phyloP scores from a whole-genome alignment of 2,329 filamentous ascomycete genomes.

The Aureobasidium mangrovei region DNA sequence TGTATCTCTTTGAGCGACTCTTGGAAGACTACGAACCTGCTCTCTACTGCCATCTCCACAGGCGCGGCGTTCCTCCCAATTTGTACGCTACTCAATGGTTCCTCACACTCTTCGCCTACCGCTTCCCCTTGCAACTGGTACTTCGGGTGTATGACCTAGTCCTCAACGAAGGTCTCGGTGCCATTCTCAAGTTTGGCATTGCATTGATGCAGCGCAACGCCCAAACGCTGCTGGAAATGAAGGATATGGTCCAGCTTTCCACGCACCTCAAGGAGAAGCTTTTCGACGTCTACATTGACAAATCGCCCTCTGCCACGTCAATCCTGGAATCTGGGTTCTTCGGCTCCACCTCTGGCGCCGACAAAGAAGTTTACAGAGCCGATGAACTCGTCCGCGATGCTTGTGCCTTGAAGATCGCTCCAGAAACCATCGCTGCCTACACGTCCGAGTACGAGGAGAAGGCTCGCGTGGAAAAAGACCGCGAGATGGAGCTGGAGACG shows the following conservation, averaged over 20 bases:
- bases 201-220: constrained; percentile 95
- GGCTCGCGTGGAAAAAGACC: constrained; percentile 69
- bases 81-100: constrained; percentile 99
- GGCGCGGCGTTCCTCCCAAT: constrained; percentile 78
- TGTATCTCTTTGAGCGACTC: constrained; percentile 91
- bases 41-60: constrained; percentile 85
- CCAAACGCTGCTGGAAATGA: constrained; percentile 66
- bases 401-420: constrained; percentile 75
- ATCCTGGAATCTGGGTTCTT: constrained; percentile 97
- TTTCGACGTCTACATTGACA: constrained; percentile 96
- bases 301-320: constrained; percentile 81
- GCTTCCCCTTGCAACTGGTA: constrained; percentile 91
- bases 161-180: constrained; percentile 77
- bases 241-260: constrained; percentile 83
- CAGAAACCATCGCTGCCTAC: constrained; percentile 73
- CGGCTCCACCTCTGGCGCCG: constrained; percentile 69
- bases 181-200: constrained; percentile 89
- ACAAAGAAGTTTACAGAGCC: constrained; percentile 93
- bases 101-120: constrained; percentile 94
- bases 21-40: constrained; percentile 91
- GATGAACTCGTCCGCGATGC: constrained; percentile 91
- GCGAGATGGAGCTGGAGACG: constrained; percentile 69
- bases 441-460: constrained; percentile 88
- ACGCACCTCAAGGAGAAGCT: constrained; percentile 86
- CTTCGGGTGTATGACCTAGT: constrained; percentile 95